Base-by-base conservation (phyloP, 192 early-diverging fungal species). In the Coemansia guatemalensis region DNA sequence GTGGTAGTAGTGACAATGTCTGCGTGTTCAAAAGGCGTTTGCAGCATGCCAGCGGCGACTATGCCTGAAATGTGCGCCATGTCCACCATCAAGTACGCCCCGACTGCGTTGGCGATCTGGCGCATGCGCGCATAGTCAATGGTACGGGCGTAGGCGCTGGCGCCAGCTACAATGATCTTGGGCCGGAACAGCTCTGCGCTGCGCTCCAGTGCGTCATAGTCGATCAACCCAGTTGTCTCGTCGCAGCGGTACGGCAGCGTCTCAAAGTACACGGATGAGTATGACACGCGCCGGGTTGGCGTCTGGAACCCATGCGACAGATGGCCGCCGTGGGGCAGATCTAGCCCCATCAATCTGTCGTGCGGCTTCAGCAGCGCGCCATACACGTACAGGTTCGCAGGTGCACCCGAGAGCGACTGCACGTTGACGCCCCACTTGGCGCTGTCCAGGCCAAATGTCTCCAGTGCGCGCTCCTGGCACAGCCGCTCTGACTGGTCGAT, bases 1-100 rank as follows among this genome's bases (percentile, higher is more conserved):
- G 97, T 99, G 56, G 97, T 99, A 27, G 97, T 99, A 11, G 95
- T 99, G 69, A 99, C 97, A 63, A 99, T 90, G 75, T 99, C 97
- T 39, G 95, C 88, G 74, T 90, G 84, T 64, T 91, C 88, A 73
- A 97, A 99, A 14, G 97, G 95, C 64, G 89, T 88, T 65, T 88
- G 90, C 18, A 99, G 68, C 23, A 92, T 89, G 26, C 84, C 87
- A 8, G 97, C 95, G 6, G 95, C 92, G 39, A 99, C 88, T 32
- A 97, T 73, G 66, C 92, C 92, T 65, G 89, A 90, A 66, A 96
- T 92, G 68, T 99, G 97, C 25, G 97, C 97, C 85, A 99, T 97
- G 73, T 99, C 97, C 11, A 91, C 92, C 88, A 98, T 89, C 74
- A 99, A 83, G 69, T 97, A 97, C 7, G 95, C 94, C 49, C 85